These are phyloP conservation scores for Nectriaceae sp. DNA, from an alignment of 2,329 filamentous ascomycete genomes.

Conservation along the genomic window DNA sequence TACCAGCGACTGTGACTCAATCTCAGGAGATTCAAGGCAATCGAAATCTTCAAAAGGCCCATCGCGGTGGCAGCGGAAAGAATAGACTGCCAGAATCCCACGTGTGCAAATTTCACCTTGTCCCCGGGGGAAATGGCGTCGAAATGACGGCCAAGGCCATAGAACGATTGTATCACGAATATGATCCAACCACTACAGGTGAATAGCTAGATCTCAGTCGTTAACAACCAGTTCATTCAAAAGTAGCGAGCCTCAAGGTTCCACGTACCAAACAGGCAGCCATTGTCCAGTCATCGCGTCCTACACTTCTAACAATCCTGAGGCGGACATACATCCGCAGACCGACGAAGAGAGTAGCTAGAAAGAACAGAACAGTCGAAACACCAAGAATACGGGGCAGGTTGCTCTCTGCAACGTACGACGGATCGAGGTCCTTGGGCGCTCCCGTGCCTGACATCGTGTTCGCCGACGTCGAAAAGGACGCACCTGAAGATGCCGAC, in stretches of 20 bases:
- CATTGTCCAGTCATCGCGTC: constrained; percentile 20
- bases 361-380: constrained; percentile 8
- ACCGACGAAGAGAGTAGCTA: constrained; percentile 8
- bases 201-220: background rate
- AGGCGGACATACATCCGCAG: constrained; percentile 15
- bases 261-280: constrained; percentile 8
- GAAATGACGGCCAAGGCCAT: constrained; percentile 15
- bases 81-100: constrained; percentile 17
- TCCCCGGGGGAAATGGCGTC: constrained; percentile 4
- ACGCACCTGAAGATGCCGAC: background rate
- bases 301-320: constrained; percentile 9
- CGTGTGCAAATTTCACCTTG: constrained; percentile 7
- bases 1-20: constrained; percentile 14
- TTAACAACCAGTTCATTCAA: background rate
- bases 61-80: constrained; percentile 12
- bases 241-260: background rate
- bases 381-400: constrained; percentile 10
- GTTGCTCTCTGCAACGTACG: constrained; percentile 14
- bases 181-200: constrained; percentile 14
- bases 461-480: background rate
- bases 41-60: constrained; percentile 17
- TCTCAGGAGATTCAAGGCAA: constrained; percentile 14
- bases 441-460: background rate
- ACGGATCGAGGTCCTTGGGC: constrained; percentile 6
- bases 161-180: constrained; percentile 11